Conservation (phyloP, 441 rosid genomes). For the Dalechampia spathulata region DNA sequence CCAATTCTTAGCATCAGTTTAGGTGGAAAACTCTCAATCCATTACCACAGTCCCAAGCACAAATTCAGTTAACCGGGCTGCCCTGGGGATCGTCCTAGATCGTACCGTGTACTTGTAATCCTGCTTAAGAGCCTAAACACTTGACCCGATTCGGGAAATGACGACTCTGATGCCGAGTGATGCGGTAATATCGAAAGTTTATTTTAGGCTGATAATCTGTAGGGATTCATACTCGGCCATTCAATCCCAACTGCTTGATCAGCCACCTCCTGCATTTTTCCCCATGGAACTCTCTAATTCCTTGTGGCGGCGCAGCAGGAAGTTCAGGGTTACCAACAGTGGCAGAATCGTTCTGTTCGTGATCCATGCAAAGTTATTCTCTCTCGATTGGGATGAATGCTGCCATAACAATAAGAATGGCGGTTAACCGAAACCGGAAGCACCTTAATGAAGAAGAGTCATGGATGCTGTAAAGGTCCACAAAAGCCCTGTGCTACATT, state of each 20-base stretch:
- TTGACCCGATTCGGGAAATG: slow-evolving; percentile 12
- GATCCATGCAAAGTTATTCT: slow-evolving; percentile 32
- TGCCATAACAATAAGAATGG: slow-evolving; percentile 8
- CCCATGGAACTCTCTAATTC: slow-evolving; percentile 30
- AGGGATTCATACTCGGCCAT: slow-evolving; percentile 28
- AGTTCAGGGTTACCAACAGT: slow-evolving; percentile 23
- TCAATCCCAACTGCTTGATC: slow-evolving; percentile 26
- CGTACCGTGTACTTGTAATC: slow-evolving; percentile 36
- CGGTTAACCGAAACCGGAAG: background rate
- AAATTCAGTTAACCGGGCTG: slow-evolving; percentile 20
- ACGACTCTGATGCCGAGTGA: slow-evolving; percentile 33
- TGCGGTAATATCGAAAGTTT: slow-evolving; percentile 16
- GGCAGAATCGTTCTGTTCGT: slow-evolving; percentile 19
- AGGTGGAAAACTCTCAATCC: slow-evolving; percentile 13
- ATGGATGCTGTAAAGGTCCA: background rate
- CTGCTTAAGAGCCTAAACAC: slow-evolving; percentile 28
- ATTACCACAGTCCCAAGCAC: background rate
- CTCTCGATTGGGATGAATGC: slow-evolving; percentile 30
- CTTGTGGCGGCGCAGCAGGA: slow-evolving; percentile 19
- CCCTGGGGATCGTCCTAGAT: slow-evolving; percentile 23
- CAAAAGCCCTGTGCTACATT: background rate
- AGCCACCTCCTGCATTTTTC: slow-evolving; percentile 27
- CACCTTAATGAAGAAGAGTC: background rate
- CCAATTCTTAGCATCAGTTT: slow-evolving; percentile 17
- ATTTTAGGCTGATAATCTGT: slow-evolving; percentile 13